Base-by-base conservation (phyloP, 2,329 filamentous ascomycete species). In the Bipolaris bicolor region DNA sequence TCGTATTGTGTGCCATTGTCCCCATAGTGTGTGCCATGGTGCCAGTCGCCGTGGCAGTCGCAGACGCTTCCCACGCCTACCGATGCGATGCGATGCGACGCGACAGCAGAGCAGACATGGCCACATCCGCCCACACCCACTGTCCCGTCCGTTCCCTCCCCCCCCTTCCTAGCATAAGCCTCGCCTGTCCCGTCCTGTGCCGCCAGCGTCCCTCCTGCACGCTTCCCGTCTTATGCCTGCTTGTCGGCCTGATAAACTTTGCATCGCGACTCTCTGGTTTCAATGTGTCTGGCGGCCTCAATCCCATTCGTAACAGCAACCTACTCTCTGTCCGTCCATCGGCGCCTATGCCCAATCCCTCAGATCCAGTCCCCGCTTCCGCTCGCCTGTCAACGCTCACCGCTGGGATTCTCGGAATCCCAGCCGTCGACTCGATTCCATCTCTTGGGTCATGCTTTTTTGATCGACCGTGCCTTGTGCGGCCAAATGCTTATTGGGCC, bases 321-420 rank as follows among this genome's bases (percentile, higher is more conserved):
- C 58, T 57, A 57, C 20, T 31, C 39, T 58, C 48, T 10, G 18
- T 51, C 43, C 51, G 39, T 51, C 50, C 50, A 37, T 33, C 51
- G 37, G 46, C 44, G 37, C 51, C 52, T 50, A 43, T 54, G 4
- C 18, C 37, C 60, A 56, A 63, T 64, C 67, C 68, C 67, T 63
- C 64, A 61, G 56, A 65, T 59, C 60, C 47, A 61, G 55, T 49
- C 65, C 65, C 65, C 68, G 62, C 64, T 51, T 49, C 53, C 54
- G 60, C 61, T 69, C 64, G 63, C 26, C 67, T 39, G 63, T 56
- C 48, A 57, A 60, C 57, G 29, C 52, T 53, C 52, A 63, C 56
- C 66, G 68, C 63, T 59, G 53, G 53, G 65, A 61, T 67, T 70
- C 57, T 71, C 68, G 68, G 68, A 69, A 68, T 56, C 40, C 61